phyloP scores from a whole-genome alignment of 306 rosid species.

The Begonia fuchsioides region DNA sequence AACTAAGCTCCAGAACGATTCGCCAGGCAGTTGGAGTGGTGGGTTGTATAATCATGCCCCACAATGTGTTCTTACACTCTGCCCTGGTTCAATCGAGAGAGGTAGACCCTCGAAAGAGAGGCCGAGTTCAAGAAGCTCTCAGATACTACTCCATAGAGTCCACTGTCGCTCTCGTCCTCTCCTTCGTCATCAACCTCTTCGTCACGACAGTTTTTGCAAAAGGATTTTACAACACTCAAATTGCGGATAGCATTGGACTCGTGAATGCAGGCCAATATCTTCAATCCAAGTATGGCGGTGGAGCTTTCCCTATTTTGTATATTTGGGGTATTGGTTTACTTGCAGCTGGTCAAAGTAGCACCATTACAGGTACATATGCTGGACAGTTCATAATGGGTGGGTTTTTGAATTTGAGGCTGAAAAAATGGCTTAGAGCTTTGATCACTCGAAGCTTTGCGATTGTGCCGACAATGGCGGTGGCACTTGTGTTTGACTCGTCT shows the following conservation, averaged over 20 bases:
- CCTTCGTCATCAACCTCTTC: slow-evolving; percentile 67
- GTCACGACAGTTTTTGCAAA: slow-evolving; percentile 92
- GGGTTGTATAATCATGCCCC: slow-evolving; percentile 97
- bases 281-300: slow-evolving; percentile 70
- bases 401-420: slow-evolving; percentile 67
- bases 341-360: slow-evolving; percentile 98
- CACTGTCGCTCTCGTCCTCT: slow-evolving; percentile 57
- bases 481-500: slow-evolving; percentile 65
- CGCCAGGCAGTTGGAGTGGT: slow-evolving; percentile 94
- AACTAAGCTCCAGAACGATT: slow-evolving; percentile 79
- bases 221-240: slow-evolving; percentile 69
- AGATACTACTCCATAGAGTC: slow-evolving; percentile 89
- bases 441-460: slow-evolving; percentile 86
- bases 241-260: slow-evolving; percentile 68
- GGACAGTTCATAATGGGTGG: slow-evolving; percentile 99
- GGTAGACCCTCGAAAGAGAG: slow-evolving; percentile 49
- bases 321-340: slow-evolving; percentile 89
- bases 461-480: slow-evolving; percentile 74
- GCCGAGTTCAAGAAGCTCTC: slow-evolving; percentile 84
- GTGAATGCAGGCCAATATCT: slow-evolving; percentile 85
- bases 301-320: slow-evolving; percentile 67
- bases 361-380: slow-evolving; percentile 95
- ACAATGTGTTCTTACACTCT: slow-evolving; percentile 86
- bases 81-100: slow-evolving; percentile 92
- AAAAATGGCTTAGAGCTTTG: slow-evolving; percentile 85